Conservation (phyloP, 352 stramenopile genomes). For the Pseudoperonospora humuli region DNA sequence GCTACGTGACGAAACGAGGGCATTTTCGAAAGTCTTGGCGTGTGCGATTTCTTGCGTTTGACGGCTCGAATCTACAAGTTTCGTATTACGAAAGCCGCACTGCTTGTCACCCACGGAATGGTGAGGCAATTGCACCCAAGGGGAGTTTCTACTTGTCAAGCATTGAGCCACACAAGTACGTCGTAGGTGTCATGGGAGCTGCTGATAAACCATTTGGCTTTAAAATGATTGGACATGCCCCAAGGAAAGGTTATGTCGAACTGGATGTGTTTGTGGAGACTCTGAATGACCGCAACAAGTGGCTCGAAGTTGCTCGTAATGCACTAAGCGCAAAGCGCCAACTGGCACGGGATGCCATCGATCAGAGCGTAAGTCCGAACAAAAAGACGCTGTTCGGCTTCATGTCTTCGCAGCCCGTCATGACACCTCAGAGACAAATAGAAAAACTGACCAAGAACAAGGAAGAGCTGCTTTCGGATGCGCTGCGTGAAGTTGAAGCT, state of each 20-base stretch:
- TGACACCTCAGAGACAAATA: conserved; percentile 58
- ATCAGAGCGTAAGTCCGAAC: too few species aligned
- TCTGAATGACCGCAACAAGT: conserved; percentile 57
- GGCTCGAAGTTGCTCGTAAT: too few species aligned
- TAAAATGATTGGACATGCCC: conserved; percentile 78
- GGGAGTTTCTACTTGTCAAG: conserved; percentile 71
- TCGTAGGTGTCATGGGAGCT: conserved; percentile 51
- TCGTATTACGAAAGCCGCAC: conserved; percentile 75
- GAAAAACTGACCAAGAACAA: conserved; percentile 54
- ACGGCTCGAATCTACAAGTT: conserved; percentile 58
- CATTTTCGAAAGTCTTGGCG: conserved; percentile 83
- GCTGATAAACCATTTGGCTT: conserved; percentile 76
- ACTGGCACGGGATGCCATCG: too few species aligned
- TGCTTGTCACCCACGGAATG: conserved; percentile 22
- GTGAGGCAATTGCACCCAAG: conserved; percentile 28
- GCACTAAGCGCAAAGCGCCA: too few species aligned
- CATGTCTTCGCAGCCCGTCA: conserved; percentile 13
- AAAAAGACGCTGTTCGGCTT: too few species aligned
- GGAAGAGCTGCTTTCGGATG: conserved; percentile 57
- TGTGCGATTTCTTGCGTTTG: conserved; percentile 67
- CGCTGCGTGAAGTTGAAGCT: conserved; percentile 62
- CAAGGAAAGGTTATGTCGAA: conserved; percentile 68
- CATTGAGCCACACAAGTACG: conserved; percentile 75
- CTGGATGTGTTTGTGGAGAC: conserved; percentile 74
- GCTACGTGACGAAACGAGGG: conserved; percentile 81